Percentiles rank a stretch among this genome's conserved stretches.
Conservation (phyloP, 768 basidiomycete genomes). For the Boletus subparvulus region DNA sequence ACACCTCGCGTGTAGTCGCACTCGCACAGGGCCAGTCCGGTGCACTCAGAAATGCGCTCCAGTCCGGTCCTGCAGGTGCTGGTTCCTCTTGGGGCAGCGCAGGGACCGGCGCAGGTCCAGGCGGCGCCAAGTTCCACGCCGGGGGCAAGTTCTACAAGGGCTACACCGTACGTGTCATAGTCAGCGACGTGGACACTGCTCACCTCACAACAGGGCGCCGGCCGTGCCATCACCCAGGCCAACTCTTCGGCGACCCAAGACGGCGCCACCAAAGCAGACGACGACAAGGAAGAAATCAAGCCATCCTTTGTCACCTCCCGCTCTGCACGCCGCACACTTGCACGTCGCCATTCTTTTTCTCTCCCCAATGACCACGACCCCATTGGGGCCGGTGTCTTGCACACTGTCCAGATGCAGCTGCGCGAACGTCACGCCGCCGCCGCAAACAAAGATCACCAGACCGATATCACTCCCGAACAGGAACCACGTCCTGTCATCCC, state of each 20-base stretch:
- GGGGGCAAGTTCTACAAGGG: conserved; percentile 70
- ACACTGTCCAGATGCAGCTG: conserved; percentile 62
- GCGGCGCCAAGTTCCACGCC: conserved; percentile 69
- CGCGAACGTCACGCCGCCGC: conserved; percentile 56
- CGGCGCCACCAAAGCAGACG: conserved; percentile 43
- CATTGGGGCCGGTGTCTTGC: conserved; percentile 51
- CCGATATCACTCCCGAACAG: conserved; percentile 14
- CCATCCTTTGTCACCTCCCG: conserved; percentile 32
- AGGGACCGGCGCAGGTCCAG: conserved; percentile 55
- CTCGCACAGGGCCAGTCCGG: conserved; percentile 70
- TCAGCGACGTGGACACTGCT: neutral
- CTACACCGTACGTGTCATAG: conserved; percentile 53
- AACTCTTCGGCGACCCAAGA: conserved; percentile 61
- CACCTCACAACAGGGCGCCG: conserved; percentile 50
- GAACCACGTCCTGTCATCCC: conserved; percentile 26
- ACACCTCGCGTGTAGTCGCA: conserved; percentile 72
- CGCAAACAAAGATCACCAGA: conserved; percentile 18
- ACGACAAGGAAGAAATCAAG: conserved; percentile 57
- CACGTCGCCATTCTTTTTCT: conserved; percentile 62
- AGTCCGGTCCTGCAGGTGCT: conserved; percentile 48
- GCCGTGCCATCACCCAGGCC: conserved; percentile 71
- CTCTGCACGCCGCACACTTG: conserved; percentile 42
- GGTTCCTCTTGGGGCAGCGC: conserved; percentile 55
- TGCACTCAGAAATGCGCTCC: conserved; percentile 75
- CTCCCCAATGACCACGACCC: conserved; percentile 40